Evolutionary conservation across 1,284 basidiomycete species (phyloP).

Genomic region (Megacollybia platyphylla): DNA sequence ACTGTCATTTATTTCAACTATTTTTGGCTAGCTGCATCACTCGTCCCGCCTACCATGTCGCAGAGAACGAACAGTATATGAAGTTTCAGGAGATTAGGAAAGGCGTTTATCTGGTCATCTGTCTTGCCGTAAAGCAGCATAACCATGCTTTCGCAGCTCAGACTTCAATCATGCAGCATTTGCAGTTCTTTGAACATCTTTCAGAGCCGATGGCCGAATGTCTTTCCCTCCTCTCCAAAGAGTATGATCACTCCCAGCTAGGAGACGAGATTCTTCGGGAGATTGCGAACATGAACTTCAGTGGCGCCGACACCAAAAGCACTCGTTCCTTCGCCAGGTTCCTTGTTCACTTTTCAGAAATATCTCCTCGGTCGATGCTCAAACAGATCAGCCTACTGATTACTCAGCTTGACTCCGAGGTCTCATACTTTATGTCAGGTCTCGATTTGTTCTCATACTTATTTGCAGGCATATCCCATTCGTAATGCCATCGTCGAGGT

Average conservation of each 20-base stretch:
- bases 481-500: slow-evolving; percentile 87
- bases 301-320: slow-evolving; percentile 75
- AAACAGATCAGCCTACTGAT: slow-evolving; percentile 86
- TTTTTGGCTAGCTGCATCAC: slow-evolving; percentile 60
- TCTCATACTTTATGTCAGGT: slow-evolving; percentile 1
- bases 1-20: slow-evolving; percentile 2
- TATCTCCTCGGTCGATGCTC: slow-evolving; percentile 75
- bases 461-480: slow-evolving; percentile 79
- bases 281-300: slow-evolving; percentile 71
- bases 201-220: slow-evolving; percentile 92
- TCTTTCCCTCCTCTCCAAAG: slow-evolving; percentile 66
- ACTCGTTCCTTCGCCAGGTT: slow-evolving; percentile 82
- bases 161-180: slow-evolving; percentile 81
- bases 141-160: slow-evolving; percentile 77
- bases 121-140: slow-evolving; percentile 86
- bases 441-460: slow-evolving; percentile 3
- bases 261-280: slow-evolving; percentile 87
- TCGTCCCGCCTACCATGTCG: slow-evolving; percentile 76
- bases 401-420: slow-evolving; percentile 87
- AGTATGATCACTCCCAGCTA: slow-evolving; percentile 84
- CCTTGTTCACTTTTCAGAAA: slow-evolving; percentile 72
- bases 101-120: slow-evolving; percentile 82
- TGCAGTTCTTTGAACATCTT: slow-evolving; percentile 93
- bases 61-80: slow-evolving; percentile 83
- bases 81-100: slow-evolving; percentile 63